Base-by-base conservation (phyloP, 257 asterid species). In the Euphrasia confusa region DNA sequence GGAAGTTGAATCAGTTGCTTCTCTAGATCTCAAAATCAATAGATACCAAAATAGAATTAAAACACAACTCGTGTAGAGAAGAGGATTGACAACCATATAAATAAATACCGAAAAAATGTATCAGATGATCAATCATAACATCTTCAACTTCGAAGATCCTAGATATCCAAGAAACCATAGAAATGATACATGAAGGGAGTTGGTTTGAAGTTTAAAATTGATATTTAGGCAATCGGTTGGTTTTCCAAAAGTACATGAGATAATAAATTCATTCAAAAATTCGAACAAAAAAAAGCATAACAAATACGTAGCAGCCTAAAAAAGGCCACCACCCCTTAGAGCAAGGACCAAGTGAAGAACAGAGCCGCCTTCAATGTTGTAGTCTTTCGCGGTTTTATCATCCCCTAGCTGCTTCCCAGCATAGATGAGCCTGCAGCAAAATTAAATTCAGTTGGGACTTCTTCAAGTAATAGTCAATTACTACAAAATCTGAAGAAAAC, bases 331-430 rank as follows among this genome's bases (percentile, higher is more conserved):
- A 49, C 95, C 97, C 71, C 96, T 74, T 39, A 90, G 81, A 67
- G 97, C 97, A 67, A 90, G 88, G 67, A 87, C 96, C 30, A 87
- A 86, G 67, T 87, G 97, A 78, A 90, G 96, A 64, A 90, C 96
- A 47, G 97, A 90, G 55, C 97, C 97, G 28, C 97, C 97, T 71
- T 90, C 97, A 0, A 90, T 83, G 71, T 85, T 87, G 79, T 87
- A 87, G 61, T 90, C 96, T 74, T 83, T 90, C 0, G 97, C 96
- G 0, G 95, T 90, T 59, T 83, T 90, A 83, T 90, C 97, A 24
- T 90, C 97, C 56, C 73, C 95, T 4, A 90, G 90, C 78, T 87
- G 97, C 70, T 85, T 90, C 9, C 95, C 96, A 33, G 95, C 97
- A 64, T 90, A 90, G 12, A 87, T 87, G 11, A 90, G 82, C 90